Conservation (phyloP, 2,329 filamentous ascomycete species). For the Fusarium coffeatum region DNA sequence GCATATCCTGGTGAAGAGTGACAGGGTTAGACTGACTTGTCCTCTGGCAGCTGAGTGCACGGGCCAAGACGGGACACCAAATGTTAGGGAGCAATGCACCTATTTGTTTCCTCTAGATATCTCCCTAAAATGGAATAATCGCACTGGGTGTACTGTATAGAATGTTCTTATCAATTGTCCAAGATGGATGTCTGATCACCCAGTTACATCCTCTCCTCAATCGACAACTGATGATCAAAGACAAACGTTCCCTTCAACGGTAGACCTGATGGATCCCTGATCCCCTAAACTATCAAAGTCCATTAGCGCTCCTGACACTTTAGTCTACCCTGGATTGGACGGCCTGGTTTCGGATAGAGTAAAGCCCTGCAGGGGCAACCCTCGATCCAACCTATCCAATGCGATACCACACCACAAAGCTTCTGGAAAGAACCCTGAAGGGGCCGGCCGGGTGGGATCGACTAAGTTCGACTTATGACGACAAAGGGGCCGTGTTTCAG, state of each 20-base stretch:
- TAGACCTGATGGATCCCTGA: conserved; percentile 19
- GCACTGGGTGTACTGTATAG: neutral
- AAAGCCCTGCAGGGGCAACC: neutral
- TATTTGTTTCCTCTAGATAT: conserved; percentile 1
- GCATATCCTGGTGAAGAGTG: conserved; percentile 1
- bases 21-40: conserved; percentile 16
- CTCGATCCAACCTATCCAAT: neutral
- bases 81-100: conserved; percentile 22
- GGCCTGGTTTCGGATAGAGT: conserved; percentile 16
- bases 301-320: conserved; percentile 13
- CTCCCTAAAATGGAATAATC: neutral
- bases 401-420: conserved; percentile 7
- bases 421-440: conserved; percentile 23
- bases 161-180: neutral
- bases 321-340: conserved; percentile 3
- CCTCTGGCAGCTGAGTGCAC: conserved; percentile 34
- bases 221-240: neutral
- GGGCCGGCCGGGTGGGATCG: conserved; percentile 22
- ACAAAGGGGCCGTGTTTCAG: conserved; percentile 30
- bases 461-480: conserved; percentile 18
- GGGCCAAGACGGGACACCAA: conserved; percentile 5
- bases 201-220: neutral
- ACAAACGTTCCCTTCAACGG: conserved; percentile 9
- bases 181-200: neutral
- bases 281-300: conserved; percentile 11